Base-by-base conservation (phyloP, 192 early-diverging fungal species). In the Coemansia sp. region DNA sequence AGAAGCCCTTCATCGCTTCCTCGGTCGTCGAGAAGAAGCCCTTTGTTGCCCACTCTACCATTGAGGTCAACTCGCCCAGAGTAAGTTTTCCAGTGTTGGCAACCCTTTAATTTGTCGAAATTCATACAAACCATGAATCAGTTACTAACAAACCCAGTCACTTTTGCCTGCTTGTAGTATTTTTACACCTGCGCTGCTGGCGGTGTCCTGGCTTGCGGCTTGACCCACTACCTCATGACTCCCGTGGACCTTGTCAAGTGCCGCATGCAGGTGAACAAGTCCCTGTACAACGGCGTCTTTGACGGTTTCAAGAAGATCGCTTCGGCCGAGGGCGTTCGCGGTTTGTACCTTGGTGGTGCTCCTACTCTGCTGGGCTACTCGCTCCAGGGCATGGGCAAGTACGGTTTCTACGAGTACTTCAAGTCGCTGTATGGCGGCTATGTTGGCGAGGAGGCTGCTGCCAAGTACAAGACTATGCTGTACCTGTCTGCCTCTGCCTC, bases 321-420 rank as follows among this genome's bases (percentile, higher is more conserved):
- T 8, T 68, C 79, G 51, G 86, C 88, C 31, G 88, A 94, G 74
- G 94, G 94, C 36, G 62, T 89, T 69, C 67, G 81, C 56, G 93
- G 89, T 27, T 63, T 95, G 54, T 92, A 85, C 63, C 92, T 91
- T 40, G 94, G 94, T 50, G 84, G 88, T 31, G 86, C 80, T 9
- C 93, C 94, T 29, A 95, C 93, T 16, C 77, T 92, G 35, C 64
- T 93, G 41, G 94, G 94, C 19, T 95, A 95, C 84, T 93, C 90
- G 48, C 66, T 89, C 57, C 93, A 95, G 81, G 93, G 93, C 69
- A 82, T 87, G 69, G 87, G 90, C 85, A 96, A 96, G 84, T 96
- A 93, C 80, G 94, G 94, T 29, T 88, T 93, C 59, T 94, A 95
- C 83, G 94, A 96, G 81, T 73, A 89, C 68, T 96, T 94, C 87